Evolutionary conservation across 1,139 yeast species (phyloP).

Genomic region (Taphrina sp.): DNA sequence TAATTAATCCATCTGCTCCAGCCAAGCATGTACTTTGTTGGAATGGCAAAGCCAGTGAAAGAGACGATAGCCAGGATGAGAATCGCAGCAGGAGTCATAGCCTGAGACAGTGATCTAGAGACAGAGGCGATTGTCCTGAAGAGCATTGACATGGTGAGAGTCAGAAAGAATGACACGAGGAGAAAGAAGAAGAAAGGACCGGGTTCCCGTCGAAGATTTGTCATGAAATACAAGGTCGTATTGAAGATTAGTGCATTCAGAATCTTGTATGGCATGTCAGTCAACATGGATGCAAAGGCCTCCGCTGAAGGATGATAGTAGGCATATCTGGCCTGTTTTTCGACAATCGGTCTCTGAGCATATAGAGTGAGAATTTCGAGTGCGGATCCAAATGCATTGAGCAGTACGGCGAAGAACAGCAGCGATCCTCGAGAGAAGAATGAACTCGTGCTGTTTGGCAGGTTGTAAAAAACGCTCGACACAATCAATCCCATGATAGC

Average conservation of each 20-base stretch:
- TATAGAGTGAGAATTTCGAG: slow-evolving; percentile 49
- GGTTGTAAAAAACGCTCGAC: slow-evolving; percentile 72
- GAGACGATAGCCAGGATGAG: slow-evolving; percentile 60
- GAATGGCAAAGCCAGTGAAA: slow-evolving; percentile 69
- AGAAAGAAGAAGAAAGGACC: slow-evolving; percentile 48
- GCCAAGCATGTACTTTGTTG: slow-evolving; percentile 51
- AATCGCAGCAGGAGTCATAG: slow-evolving; percentile 73
- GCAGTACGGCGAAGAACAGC: slow-evolving; percentile 47
- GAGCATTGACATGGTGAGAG: slow-evolving; percentile 66
- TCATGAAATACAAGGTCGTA: slow-evolving; percentile 47
- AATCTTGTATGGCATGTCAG: slow-evolving; percentile 46
- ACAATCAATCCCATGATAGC: slow-evolving; percentile 70
- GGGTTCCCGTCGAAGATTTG: slow-evolving; percentile 46
- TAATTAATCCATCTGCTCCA: slow-evolving; percentile 57
- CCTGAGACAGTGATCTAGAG: slow-evolving; percentile 59
- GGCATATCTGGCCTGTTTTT: slow-evolving; percentile 50
- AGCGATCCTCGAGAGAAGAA: slow-evolving; percentile 55
- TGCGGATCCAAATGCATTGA: slow-evolving; percentile 48
- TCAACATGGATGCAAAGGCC: slow-evolving; percentile 46
- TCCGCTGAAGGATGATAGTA: slow-evolving; percentile 51
- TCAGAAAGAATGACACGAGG: slow-evolving; percentile 47
- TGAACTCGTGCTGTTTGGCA: slow-evolving; percentile 51
- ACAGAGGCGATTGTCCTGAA: slow-evolving; percentile 71
- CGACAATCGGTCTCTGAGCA: slow-evolving; percentile 47
- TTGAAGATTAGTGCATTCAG: slow-evolving; percentile 44